Conservation (phyloP, 306 rosid genomes). For the Abrus pulchellus region DNA sequence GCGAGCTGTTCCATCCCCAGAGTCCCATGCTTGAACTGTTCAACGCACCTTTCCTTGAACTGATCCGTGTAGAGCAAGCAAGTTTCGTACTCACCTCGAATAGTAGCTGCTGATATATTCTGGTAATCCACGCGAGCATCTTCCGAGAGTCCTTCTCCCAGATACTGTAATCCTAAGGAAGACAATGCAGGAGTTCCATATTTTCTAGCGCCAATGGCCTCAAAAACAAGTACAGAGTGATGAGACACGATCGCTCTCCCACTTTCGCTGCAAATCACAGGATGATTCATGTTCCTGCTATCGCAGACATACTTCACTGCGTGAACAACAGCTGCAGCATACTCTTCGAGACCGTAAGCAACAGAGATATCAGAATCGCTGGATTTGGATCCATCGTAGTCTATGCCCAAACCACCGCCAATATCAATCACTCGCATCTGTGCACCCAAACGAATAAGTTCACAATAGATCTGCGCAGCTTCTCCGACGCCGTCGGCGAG, state of each 20-base stretch:
- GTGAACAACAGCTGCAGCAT: constrained; percentile 81
- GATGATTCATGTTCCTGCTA: constrained; percentile 72
- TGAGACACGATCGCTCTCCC: constrained; percentile 92
- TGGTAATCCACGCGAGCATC: constrained; percentile 67
- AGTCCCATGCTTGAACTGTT: constrained; percentile 83
- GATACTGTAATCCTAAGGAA: constrained; percentile 52
- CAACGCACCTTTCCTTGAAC: constrained; percentile 74
- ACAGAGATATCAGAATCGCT: constrained; percentile 77
- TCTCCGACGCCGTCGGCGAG: constrained; percentile 78
- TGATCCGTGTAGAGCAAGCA: constrained; percentile 75
- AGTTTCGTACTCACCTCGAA: constrained; percentile 66
- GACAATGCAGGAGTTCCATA: constrained; percentile 52
- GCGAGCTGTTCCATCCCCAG: constrained; percentile 87
- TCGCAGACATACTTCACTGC: constrained; percentile 68
- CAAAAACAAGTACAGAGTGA: constrained; percentile 81
- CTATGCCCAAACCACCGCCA: constrained; percentile 94
- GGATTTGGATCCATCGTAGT: constrained; percentile 86
- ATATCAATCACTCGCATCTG: constrained; percentile 79
- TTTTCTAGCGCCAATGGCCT: constrained; percentile 61
- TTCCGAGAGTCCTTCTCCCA: constrained; percentile 74
- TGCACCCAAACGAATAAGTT: constrained; percentile 85
- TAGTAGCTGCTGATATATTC: constrained; percentile 65
- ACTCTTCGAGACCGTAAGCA: constrained; percentile 73
- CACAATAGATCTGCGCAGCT: constrained; percentile 92
- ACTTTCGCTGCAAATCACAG: constrained; percentile 81